A percentile compares a stretch with the other conserved stretches of the same genome.
phyloP scores from a whole-genome alignment of 108 stramenopile species.

The Aureococcus anophagefferens region DNA sequence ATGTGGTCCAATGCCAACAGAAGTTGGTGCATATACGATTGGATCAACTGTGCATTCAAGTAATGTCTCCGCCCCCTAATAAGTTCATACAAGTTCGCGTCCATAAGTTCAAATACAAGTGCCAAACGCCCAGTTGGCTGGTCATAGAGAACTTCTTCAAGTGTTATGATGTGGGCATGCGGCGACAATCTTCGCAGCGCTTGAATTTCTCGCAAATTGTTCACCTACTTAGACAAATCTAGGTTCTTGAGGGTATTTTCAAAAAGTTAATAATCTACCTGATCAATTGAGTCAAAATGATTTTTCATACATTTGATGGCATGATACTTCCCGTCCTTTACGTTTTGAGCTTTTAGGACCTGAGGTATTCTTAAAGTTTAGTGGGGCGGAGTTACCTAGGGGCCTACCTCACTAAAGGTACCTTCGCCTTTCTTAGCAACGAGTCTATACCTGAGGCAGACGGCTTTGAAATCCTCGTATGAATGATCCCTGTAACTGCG shows the following conservation, averaged over 20 bases:
- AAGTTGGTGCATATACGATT: conserved; percentile 50
- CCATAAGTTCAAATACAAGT: conserved; percentile 75
- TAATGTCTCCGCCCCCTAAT: conserved; percentile 54
- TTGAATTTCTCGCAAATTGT: conserved; percentile 72
- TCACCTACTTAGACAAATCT: conserved; percentile 55
- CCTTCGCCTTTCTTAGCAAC: no score
- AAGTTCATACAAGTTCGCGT: conserved; percentile 76
- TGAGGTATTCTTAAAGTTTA: not conserved
- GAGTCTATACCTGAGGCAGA: no score
- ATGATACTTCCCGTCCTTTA: conserved; percentile 60
- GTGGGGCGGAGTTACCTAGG: no score
- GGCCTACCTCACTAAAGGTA: no score
- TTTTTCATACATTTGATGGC: conserved; percentile 86
- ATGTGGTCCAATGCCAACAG: conserved; percentile 54
- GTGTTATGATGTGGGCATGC: conserved; percentile 63
- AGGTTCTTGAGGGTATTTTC: not conserved
- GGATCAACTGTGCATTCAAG: conserved; percentile 42
- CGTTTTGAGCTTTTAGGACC: conserved; percentile 68
- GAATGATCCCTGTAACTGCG: no score
- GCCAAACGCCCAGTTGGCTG: conserved; percentile 72
- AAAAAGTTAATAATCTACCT: conserved; percentile 35
- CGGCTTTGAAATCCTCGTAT: no score
- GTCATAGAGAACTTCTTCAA: conserved; percentile 75
- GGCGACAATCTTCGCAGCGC: conserved; percentile 68
- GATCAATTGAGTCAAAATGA: conserved; percentile 59